A percentile compares a stretch with the other conserved stretches of the same genome.
Evolutionary conservation across 2,329 filamentous ascomycete genomes (phyloP).

Genomic region (Sarocladium oryzae): DNA sequence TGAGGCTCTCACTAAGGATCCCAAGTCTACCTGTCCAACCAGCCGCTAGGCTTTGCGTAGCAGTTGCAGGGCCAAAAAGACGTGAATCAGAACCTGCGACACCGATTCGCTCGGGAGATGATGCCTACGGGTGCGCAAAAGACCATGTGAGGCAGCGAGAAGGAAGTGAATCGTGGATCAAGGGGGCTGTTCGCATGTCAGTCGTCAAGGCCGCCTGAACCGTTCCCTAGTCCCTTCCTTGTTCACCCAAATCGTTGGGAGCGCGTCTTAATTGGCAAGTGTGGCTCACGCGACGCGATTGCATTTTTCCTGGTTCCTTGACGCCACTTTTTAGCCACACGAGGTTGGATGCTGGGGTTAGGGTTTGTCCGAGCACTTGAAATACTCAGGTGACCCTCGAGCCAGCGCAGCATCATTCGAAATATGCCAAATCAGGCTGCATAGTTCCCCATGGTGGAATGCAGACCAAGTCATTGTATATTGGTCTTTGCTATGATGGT

Average conservation of each 20-base stretch:
- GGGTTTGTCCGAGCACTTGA: no score
- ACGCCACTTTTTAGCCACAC: conserved; percentile 3
- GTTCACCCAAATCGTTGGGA: not conserved
- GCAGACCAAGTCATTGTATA: no score
- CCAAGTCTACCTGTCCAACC: not conserved
- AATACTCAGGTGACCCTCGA: no score
- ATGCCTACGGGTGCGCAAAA: not conserved
- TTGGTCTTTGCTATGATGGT: no score
- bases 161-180: not conserved
- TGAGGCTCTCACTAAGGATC: not conserved
- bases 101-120: no score
- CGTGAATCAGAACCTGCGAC: no score
- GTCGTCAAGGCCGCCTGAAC: not conserved
- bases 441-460: no score
- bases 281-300: conserved; percentile 11
- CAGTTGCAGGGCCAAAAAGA: not conserved
- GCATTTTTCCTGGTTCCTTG: not conserved
- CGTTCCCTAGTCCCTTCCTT: not conserved
- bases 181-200: not conserved
- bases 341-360: no score
- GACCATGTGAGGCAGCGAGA: not conserved
- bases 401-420: no score
- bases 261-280: conserved; percentile 8
- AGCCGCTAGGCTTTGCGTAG: not conserved
- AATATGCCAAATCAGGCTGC: no score